Evolutionary conservation across 352 stramenopile genomes (phyloP), one percentile per base, ranked within the genome.

Genomic region (Aphanomyces cochlioides): DNA sequence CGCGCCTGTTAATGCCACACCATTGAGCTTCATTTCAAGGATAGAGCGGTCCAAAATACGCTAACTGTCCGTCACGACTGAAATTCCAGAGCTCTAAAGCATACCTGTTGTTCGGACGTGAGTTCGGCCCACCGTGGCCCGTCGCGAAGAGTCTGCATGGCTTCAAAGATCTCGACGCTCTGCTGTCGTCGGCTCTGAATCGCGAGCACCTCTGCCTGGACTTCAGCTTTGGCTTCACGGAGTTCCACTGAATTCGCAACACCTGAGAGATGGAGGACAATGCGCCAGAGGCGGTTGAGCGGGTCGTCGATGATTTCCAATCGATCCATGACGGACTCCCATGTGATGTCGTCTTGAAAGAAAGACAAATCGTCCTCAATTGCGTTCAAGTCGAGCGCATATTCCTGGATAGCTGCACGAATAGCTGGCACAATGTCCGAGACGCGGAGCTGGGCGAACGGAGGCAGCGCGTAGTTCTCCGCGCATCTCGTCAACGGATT

Each of bases 231-330:
- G n/a, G 91, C 95, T n/a, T 86, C 74, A 47, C 97, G 86, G 15
- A 99, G 79, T 60, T 96, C 93, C 4, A 98, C 90, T 47, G 87
- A 96, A 80, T 99, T 99, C 76, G 97, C 96, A 38, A 99, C 96
- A 56, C 94, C 98, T 78, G 98, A 98, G 53, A 99, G 85, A 79
- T 99, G 97, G 39, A 89, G 87, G 19, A 98, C 95, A 17, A 99
- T 81, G n/a, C 96, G 95, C 97, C 96, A 99, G 45, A 93, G 84
- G 68, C 94, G 98, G 5, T 83, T 87, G 28, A 99, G 77, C 45
- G 89, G 87, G 65, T 96, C 91, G 48, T 93, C 88, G 67, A 98
- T 92, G 37, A 89, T 77, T 77, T 99, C 95, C 34, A 98, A 70
- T 34, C 88, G 83, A 10, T 98, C 92, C 10, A 99, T 82, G 1